phyloP scores from a whole-genome alignment of 768 basidiomycete species.

The Pulveroboletus sp. region DNA sequence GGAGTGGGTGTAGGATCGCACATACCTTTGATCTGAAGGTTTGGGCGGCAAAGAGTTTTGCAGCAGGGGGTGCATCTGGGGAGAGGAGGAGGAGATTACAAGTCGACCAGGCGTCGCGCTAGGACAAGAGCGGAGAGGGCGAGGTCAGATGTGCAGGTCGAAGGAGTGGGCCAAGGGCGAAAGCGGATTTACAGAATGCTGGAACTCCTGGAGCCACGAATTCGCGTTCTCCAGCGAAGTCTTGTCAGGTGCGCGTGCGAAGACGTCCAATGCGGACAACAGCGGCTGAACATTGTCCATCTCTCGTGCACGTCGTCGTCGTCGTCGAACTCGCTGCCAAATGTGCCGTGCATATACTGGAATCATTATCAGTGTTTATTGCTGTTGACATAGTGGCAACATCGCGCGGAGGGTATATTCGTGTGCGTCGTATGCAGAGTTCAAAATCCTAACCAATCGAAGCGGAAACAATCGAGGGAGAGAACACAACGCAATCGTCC shows the following conservation, averaged over 20 bases:
- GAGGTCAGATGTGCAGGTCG: conserved; percentile 63
- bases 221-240: conserved; percentile 81
- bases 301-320: conserved; percentile 8
- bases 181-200: conserved; percentile 94
- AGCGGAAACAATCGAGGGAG: conserved; percentile 1
- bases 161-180: conserved; percentile 58
- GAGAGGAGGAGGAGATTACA: conserved; percentile 88
- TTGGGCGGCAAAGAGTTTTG: conserved; percentile 93
- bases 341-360: background rate
- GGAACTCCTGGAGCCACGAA: conserved; percentile 95
- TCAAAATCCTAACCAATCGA: conserved; percentile 16
- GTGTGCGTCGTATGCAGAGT: conserved; percentile 6
- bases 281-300: conserved; percentile 73
- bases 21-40: conserved; percentile 91
- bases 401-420: conserved; percentile 31
- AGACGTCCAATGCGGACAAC: conserved; percentile 74
- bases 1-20: conserved; percentile 8
- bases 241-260: conserved; percentile 78
- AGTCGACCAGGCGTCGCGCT: conserved; percentile 96
- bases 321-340: conserved; percentile 2
- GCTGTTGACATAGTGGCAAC: conserved; percentile 33
- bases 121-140: conserved; percentile 41
- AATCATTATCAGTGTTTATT: conserved; percentile 27
- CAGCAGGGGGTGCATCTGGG: conserved; percentile 69
- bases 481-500: conserved; percentile 17